phyloP scores from a whole-genome alignment of 2,329 filamentous ascomycete genomes.

The Epichloe gansuensis region DNA sequence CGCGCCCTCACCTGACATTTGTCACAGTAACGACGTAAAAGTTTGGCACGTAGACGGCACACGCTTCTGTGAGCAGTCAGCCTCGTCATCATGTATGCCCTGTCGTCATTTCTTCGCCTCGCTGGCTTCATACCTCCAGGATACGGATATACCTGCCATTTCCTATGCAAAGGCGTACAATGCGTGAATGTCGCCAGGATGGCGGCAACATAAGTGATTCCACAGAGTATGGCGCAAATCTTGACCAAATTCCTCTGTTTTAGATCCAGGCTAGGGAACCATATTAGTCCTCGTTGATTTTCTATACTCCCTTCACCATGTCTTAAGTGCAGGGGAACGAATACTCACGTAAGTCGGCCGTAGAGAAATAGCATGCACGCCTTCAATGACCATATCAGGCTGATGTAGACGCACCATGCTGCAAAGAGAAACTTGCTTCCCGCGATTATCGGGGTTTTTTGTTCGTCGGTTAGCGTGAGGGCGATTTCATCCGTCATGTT shows the following conservation, averaged over 20 bases:
- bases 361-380: constrained; percentile 32
- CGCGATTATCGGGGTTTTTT: constrained; percentile 17
- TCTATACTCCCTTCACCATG: neutral
- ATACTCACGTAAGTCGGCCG: constrained; percentile 27
- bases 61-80: neutral
- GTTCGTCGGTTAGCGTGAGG: constrained; percentile 16
- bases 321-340: neutral
- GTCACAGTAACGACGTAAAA: neutral
- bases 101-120: neutral
- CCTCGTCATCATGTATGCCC: neutral
- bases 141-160: constrained; percentile 29
- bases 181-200: constrained; percentile 20
- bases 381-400: constrained; percentile 31
- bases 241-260: constrained; percentile 17
- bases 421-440: constrained; percentile 24
- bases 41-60: neutral
- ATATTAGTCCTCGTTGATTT: too few species aligned
- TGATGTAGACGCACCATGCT: constrained; percentile 29
- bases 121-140: constrained; percentile 23
- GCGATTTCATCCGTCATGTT: constrained; percentile 21
- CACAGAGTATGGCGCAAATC: constrained; percentile 18
- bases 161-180: constrained; percentile 24
- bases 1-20: neutral
- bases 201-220: constrained; percentile 20
- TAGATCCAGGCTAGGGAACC: constrained; percentile 16